Conservation (phyloP, 192 early-diverging fungal genomes). For the Radiomyces spectabilis region DNA sequence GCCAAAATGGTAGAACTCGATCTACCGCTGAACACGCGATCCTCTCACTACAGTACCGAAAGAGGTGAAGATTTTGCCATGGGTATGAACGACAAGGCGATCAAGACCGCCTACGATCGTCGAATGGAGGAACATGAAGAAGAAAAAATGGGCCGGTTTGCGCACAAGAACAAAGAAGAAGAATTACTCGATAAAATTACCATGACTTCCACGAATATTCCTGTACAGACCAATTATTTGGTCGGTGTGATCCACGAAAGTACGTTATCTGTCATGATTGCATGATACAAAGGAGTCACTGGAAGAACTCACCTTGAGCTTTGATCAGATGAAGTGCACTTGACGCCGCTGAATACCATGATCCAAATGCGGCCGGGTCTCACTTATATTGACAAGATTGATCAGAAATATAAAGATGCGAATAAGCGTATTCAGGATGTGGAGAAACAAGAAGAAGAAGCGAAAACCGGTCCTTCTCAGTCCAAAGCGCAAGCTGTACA, state of each 20-base stretch:
- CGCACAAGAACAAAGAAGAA: conserved; percentile 15
- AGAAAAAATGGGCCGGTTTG: conserved; percentile 19
- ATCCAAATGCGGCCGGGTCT: conserved; percentile 86
- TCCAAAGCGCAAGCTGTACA: conserved; percentile 40
- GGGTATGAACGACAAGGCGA: conserved; percentile 65
- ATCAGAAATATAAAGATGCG: conserved; percentile 70
- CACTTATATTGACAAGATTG: conserved; percentile 85
- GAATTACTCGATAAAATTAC: conserved; percentile 78
- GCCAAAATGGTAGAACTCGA: conserved; percentile 82
- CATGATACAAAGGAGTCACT: background rate
- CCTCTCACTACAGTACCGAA: conserved; percentile 67
- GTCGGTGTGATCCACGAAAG: conserved; percentile 73
- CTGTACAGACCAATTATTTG: conserved; percentile 73
- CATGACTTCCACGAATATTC: conserved; percentile 68
- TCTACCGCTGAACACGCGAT: conserved; percentile 67
- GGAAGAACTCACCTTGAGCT: background rate
- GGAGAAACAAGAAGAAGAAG: conserved; percentile 52
- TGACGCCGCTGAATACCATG: conserved; percentile 66
- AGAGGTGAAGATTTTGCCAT: conserved; percentile 70
- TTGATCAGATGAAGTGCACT: conserved; percentile 68
- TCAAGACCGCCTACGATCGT: conserved; percentile 53
- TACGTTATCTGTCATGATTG: conserved; percentile 16
- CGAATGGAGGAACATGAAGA: conserved; percentile 31
- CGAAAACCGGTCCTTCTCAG: conserved; percentile 26
- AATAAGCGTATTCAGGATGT: conserved; percentile 54